These are phyloP conservation scores for Leishmania gerbilli DNA, from an alignment of 208 protist genomes.

Conservation along the genomic window DNA sequence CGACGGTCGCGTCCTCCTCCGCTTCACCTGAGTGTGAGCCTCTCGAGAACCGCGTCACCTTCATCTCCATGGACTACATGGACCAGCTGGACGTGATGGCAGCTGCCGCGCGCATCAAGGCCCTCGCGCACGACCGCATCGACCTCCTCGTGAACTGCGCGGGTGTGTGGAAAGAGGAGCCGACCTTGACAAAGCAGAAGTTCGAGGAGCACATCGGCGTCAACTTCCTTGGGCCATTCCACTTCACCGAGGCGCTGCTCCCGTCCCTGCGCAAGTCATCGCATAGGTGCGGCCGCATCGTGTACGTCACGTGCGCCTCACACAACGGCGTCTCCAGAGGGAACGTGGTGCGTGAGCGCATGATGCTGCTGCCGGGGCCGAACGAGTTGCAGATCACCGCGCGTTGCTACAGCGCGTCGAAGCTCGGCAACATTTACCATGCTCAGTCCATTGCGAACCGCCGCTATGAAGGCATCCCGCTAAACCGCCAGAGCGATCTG, in stretches of 20 bases:
- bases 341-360: constrained; percentile 70
- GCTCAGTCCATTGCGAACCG: constrained; percentile 67
- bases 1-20: neutral
- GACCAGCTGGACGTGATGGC: constrained; percentile 70
- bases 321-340: constrained; percentile 68
- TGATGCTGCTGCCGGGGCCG: constrained; percentile 52
- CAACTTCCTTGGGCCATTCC: constrained; percentile 83
- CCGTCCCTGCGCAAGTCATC: constrained; percentile 58
- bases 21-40: constrained; percentile 12
- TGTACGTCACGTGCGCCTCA: constrained; percentile 78
- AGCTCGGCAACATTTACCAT: constrained; percentile 86
- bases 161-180: constrained; percentile 72
- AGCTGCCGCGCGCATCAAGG: constrained; percentile 66
- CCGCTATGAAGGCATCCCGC: constrained; percentile 75
- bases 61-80: constrained; percentile 60
- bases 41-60: constrained; percentile 55
- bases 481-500: constrained; percentile 58
- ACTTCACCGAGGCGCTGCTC: constrained; percentile 81
- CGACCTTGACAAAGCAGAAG: constrained; percentile 54
- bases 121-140: constrained; percentile 52
- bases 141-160: constrained; percentile 84
- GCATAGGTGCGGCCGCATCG: constrained; percentile 52
- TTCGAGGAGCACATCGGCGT: constrained; percentile 83
- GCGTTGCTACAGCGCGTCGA: constrained; percentile 80
- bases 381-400: constrained; percentile 56